Conservation (phyloP, 2,329 filamentous ascomycete genomes). For the Beauveria varroae region DNA sequence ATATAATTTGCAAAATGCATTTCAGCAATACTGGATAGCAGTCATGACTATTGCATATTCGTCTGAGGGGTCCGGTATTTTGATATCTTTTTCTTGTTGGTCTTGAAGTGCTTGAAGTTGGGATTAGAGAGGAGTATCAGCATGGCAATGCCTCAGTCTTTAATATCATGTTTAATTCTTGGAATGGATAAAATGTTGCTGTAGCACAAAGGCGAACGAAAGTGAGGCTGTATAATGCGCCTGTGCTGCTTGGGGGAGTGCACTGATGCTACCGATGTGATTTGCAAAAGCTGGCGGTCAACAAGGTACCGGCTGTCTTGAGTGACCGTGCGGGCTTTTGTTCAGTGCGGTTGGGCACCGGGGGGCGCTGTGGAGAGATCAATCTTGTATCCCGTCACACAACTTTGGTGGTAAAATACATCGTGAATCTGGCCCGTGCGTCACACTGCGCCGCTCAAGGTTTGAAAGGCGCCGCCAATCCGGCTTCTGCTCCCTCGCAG, state of each 20-base stretch:
- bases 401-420: background rate
- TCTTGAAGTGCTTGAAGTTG: background rate
- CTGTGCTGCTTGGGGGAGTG: background rate
- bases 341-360: background rate
- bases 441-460: background rate
- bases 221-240: no score
- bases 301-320: background rate
- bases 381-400: background rate
- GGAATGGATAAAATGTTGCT: background rate
- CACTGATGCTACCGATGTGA: background rate
- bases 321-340: background rate
- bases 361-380: no score
- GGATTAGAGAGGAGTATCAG: background rate
- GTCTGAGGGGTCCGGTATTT: background rate
- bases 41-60: constrained; percentile 1
- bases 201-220: background rate
- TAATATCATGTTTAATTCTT: background rate
- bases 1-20: constrained; percentile 10
- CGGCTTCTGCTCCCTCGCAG: background rate
- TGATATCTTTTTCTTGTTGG: background rate
- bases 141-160: constrained; percentile 1
- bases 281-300: background rate
- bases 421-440: background rate
- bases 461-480: background rate
- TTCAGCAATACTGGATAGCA: constrained; percentile 6